phyloP scores from a whole-genome alignment of 108 stramenopile genomes.

The Skeletonema tropicum region DNA sequence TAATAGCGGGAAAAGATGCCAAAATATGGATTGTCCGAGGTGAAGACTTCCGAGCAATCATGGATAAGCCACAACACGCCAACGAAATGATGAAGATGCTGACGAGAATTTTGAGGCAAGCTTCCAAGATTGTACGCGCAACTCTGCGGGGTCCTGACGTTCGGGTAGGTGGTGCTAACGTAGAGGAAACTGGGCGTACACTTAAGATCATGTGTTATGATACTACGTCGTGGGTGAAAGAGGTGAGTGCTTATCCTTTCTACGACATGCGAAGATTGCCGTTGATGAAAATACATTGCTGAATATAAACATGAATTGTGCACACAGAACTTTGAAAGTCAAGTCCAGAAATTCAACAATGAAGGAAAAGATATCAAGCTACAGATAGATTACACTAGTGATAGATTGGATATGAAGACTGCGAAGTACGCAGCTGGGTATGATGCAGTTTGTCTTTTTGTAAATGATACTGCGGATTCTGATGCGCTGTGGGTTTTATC shows the following conservation, averaged over 20 bases:
- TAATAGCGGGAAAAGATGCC: background rate
- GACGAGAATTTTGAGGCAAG: constrained; percentile 7
- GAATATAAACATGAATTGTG: background rate
- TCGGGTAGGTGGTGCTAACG: background rate
- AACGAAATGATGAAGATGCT: background rate
- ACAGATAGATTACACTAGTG: constrained; percentile 64
- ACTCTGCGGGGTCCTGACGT: constrained; percentile 10
- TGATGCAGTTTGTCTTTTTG: constrained; percentile 77
- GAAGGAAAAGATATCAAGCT: constrained; percentile 39
- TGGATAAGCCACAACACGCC: background rate
- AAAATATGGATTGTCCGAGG: constrained; percentile 2
- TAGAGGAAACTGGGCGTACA: constrained; percentile 2
- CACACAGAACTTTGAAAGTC: background rate
- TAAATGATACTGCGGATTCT: constrained; percentile 76
- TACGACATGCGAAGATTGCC: background rate
- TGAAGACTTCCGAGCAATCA: background rate
- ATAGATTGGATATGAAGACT: constrained; percentile 50
- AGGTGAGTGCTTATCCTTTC: constrained; percentile 51
- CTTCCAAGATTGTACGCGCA: constrained; percentile 15
- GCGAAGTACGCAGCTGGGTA: constrained; percentile 65
- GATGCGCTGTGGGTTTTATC: constrained; percentile 53
- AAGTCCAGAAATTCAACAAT: constrained; percentile 54
- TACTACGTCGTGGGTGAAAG: constrained; percentile 61
- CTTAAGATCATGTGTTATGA: constrained; percentile 70
- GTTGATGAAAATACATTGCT: background rate